Evolutionary conservation across 2,329 filamentous ascomycete species (phyloP), one percentile per base, ranked within the genome.

Genomic region (Parasarocladium wereldwijsianum): DNA sequence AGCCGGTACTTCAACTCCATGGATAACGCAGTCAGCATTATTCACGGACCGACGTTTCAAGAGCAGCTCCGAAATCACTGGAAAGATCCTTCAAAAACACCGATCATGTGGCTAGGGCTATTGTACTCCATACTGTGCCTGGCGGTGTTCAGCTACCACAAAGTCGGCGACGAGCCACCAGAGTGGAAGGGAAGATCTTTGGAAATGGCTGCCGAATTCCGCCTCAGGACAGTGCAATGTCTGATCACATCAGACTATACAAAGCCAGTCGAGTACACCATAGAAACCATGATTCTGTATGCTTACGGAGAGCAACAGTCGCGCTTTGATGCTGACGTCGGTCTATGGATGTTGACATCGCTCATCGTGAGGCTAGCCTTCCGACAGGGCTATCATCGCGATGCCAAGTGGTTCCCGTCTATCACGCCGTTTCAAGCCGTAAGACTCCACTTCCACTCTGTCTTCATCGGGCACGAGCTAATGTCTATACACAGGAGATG

Each of bases 1-100:
- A 76, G 77, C 37, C 74, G 87, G 36, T 98, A 92, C 48, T 94
- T 96, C 60, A 87, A 87, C 48, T 87, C 80, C 1, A 66, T 74
- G 54, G 72, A 77, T 38, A 70, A 70, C 22, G 65, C 69, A n/a
- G 70, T 75, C 48, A 76, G 72, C 46, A 74, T 90, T 39, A 69
- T 90, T 29, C 83, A 92, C 44, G 76, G 76, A 0, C 86, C 85
- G 8, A 86, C 83, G 0, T 94, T 94, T 44, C 75, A 87, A 44
- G 70, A 77, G 43, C 70, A 81, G 50, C 60, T 82, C 5, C 60
- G 62, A 17, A 52, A 49, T 6, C 69, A 76, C 45, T 87, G 80
- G 80, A 58, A 75, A 43, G 72, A 77, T 42, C 80, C 82, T 0
- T 66, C 67, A 10, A 77, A 79, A 40, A 76, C 79, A 4, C 68